A percentile compares a stretch with the other conserved stretches of the same genome.
phyloP scores from a whole-genome alignment of 768 basidiomycete species.

The Suillus subaureus region DNA sequence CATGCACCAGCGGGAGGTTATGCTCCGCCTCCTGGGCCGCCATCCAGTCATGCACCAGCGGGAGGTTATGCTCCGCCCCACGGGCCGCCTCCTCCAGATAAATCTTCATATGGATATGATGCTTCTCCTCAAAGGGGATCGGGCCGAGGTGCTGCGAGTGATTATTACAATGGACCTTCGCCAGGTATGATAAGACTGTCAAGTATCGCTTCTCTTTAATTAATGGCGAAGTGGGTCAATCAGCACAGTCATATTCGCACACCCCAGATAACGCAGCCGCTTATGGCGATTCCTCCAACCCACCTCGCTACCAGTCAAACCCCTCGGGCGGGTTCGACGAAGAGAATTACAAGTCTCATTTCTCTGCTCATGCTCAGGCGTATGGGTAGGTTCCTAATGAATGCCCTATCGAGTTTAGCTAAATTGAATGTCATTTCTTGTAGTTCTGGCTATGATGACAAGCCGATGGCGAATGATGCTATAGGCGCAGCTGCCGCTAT shows the following conservation, averaged over 20 bases:
- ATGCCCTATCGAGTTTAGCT: neutral
- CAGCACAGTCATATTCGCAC: constrained; percentile 21
- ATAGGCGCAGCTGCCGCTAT: constrained; percentile 34
- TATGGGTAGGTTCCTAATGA: constrained; percentile 27
- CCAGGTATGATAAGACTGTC: neutral
- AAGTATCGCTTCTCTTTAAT: neutral
- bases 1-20: constrained; percentile 4
- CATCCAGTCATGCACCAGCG: constrained; percentile 2
- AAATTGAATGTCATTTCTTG: neutral
- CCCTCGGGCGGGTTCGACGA: constrained; percentile 11
- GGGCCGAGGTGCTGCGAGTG: constrained; percentile 7
- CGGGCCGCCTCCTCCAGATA: neutral
- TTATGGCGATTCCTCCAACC: constrained; percentile 17
- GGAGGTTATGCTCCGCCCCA: constrained; percentile 1
- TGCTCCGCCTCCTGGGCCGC: constrained; percentile 2
- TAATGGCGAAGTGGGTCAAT: constrained; percentile 13
- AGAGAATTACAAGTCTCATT: constrained; percentile 20
- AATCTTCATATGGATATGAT: neutral
- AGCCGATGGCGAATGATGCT: constrained; percentile 28
- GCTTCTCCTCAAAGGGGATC: neutral
- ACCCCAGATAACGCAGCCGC: constrained; percentile 20
- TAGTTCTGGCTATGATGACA: constrained; percentile 4
- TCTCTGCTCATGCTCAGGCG: constrained; percentile 33
- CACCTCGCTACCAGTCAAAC: constrained; percentile 12
- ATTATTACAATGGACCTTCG: constrained; percentile 6